Conservation (phyloP, 768 basidiomycete species). For the Suillus ampliporus region DNA sequence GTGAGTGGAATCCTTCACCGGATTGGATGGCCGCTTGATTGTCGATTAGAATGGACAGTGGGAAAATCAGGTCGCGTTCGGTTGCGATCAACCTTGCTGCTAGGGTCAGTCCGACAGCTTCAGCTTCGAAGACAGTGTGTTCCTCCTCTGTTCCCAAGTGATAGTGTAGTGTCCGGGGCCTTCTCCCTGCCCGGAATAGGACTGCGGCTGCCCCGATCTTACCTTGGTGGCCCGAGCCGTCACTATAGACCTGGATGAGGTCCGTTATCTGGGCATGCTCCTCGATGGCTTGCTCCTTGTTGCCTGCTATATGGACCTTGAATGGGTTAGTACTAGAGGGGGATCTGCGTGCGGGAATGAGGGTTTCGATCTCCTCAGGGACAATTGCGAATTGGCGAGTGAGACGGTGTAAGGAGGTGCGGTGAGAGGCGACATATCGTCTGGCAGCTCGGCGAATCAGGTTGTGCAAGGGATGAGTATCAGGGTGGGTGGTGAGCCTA, state of each 20-base stretch:
- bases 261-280: background rate
- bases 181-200: fast-evolving
- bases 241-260: slow-evolving; percentile 14
- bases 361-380: background rate
- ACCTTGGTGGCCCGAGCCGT: slow-evolving; percentile 12
- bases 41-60: slow-evolving; percentile 17
- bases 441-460: background rate
- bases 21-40: slow-evolving; percentile 20
- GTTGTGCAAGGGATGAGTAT: background rate
- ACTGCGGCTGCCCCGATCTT: slow-evolving; percentile 20
- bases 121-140: slow-evolving; percentile 24
- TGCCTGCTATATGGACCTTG: background rate
- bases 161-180: background rate
- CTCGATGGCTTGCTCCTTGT: background rate
- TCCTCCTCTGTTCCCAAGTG: slow-evolving; percentile 13
- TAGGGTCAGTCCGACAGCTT: slow-evolving; percentile 15
- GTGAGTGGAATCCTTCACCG: background rate
- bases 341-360: fast-evolving
- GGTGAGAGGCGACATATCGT: background rate
- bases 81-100: slow-evolving; percentile 15
- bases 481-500: background rate
- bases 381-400: background rate
- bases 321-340: background rate
- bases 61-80: background rate
- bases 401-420: background rate